Base-by-base conservation (phyloP, 2,329 filamentous ascomycete species). In the Exophiala calicioides region DNA sequence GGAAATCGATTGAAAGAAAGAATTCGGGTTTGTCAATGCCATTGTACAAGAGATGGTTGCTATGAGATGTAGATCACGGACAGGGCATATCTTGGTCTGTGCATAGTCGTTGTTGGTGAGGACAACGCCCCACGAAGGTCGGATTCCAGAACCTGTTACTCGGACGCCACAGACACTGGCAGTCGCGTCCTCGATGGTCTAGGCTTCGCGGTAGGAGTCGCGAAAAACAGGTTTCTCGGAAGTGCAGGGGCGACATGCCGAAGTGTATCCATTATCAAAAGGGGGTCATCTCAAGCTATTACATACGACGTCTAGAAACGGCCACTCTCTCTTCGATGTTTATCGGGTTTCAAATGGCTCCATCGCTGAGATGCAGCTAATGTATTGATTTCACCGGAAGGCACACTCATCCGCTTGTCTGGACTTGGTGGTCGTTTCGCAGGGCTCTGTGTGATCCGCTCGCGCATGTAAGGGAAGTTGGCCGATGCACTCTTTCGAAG, bases 401-500 rank as follows among this genome's bases (percentile, higher is more conserved):
- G 65, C 18, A 71, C 62, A 50, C 67, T 73, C 50, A 65, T 69
- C 51, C 62, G 62, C 50, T 74, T 74, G 31, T 71, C 60, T 9
- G 70, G 69, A 51, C 70, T 74, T 9, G 65, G 58, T 40, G 70
- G 65, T 26, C 62, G 64, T 49, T 66, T 63, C 16, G 63, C 62
- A 35, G 65, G 61, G 33, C 67, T 66, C 1, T 62, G 67, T 10
- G 57, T 62, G 39, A 62, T 65, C 9, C 43, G 26, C 2, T 45
- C 50, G 4, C 45, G 44, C 12, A n/a, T n/a, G n/a, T n/a, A n/a
- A n/a, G 44, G 33, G 21, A 72, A 65, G 40, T 74, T 86, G 67
- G 67, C 80, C 67, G 71, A 88, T 58, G 74, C 81, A 2, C 86
- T 77, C 65, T 95, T 95, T 60, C 89, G 85, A 9, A 97, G 67